These are phyloP conservation scores for Fraxinus velutina DNA, from an alignment of 305 asterid genomes.

Conservation along the genomic window DNA sequence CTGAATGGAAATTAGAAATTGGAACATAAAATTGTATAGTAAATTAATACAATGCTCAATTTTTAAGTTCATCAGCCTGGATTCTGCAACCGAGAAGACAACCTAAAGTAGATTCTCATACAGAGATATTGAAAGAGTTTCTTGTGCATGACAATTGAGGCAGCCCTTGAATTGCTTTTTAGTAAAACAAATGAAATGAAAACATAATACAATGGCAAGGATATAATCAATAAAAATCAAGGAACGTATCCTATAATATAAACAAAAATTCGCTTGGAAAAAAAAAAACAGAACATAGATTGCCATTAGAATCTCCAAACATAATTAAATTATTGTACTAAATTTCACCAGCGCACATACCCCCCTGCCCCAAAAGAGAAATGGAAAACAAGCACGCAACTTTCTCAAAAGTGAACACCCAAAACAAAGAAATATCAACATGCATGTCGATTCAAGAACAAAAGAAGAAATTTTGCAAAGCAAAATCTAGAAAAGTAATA, in stretches of 20 bases:
- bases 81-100: neutral
- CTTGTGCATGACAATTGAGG: neutral
- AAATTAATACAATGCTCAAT: neutral
- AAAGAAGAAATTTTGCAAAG: neutral
- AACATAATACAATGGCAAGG: neutral
- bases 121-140: neutral
- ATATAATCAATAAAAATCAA: constrained; percentile 6
- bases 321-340: neutral
- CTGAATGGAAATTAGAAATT: neutral
- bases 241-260: neutral
- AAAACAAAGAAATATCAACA: constrained; percentile 1
- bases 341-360: neutral
- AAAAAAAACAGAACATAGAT: neutral
- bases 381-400: constrained; percentile 9
- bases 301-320: neutral
- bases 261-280: neutral
- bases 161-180: neutral
- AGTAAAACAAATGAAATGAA: neutral
- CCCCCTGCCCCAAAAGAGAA: neutral
- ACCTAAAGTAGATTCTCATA: neutral
- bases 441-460: constrained; percentile 19
- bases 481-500: neutral
- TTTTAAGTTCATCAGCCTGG: neutral
- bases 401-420: neutral
- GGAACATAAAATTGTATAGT: neutral